Conservation (phyloP, 164 flowering plant genomes). For the Magnolia changhungtana region DNA sequence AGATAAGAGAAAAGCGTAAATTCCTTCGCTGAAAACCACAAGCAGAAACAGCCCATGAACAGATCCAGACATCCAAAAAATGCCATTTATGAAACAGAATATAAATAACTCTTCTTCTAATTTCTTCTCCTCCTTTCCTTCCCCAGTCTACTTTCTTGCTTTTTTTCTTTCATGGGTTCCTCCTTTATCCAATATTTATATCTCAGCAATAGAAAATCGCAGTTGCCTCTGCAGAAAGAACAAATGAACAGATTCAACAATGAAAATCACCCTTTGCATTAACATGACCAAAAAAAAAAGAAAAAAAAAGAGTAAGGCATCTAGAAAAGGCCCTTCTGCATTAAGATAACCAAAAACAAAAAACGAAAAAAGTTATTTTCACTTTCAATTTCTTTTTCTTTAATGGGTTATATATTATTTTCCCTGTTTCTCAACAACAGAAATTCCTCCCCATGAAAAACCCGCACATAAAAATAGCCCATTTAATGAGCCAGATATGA, state of each 20-base stretch:
- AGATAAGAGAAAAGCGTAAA: not conserved
- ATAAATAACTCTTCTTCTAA: not conserved
- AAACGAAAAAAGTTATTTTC: not conserved
- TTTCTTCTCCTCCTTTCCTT: not conserved
- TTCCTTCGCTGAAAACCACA: conserved; percentile 1
- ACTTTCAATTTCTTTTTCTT: no score
- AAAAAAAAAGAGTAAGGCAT: not conserved
- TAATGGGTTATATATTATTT: not conserved
- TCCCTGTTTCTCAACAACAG: not conserved
- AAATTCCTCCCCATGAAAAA: not conserved
- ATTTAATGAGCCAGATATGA: not conserved
- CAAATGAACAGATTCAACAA: conserved; percentile 4
- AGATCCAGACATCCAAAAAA: not conserved
- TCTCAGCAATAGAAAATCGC: not conserved
- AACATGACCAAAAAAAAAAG: not conserved
- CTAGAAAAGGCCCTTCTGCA: not conserved
- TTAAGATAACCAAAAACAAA: no score
- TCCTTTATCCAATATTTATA: not conserved
- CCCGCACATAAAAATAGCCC: not conserved
- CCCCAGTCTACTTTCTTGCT: conserved; percentile 4
- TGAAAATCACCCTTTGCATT: not conserved
- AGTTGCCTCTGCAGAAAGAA: conserved; percentile 15
- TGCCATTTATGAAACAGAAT: not conserved
- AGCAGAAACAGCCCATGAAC: not conserved
- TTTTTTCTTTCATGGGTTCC: not conserved